phyloP scores from a whole-genome alignment of 2,329 filamentous ascomycete species.

The Hypoxylon sp. region DNA sequence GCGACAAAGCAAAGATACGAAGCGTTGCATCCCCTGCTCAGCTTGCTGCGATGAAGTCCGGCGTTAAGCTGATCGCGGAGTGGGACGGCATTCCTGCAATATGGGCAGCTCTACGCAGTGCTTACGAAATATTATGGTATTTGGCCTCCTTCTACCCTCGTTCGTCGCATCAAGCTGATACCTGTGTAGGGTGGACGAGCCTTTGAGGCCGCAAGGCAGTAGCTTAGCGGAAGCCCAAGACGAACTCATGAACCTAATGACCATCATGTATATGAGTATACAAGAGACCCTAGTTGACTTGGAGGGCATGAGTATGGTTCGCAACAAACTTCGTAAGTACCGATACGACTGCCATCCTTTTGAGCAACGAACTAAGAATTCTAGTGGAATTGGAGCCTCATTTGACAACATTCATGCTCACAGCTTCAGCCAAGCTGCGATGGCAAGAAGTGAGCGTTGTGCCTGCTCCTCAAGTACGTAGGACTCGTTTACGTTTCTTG shows the following conservation, averaged over 20 bases:
- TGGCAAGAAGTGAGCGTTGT: conserved; percentile 76
- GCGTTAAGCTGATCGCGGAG: conserved; percentile 64
- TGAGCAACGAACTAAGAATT: conserved; percentile 43
- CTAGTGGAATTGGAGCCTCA: conserved; percentile 72
- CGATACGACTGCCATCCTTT: not conserved
- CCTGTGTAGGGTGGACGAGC: conserved; percentile 60
- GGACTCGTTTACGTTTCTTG: conserved; percentile 4
- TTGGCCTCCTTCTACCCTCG: conserved; percentile 39
- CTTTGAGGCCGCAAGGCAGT: conserved; percentile 54
- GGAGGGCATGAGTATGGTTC: conserved; percentile 60
- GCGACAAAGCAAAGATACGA: conserved; percentile 59
- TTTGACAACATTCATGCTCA: conserved; percentile 78
- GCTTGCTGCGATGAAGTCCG: conserved; percentile 69
- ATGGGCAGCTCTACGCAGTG: conserved; percentile 63
- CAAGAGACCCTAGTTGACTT: conserved; percentile 68
- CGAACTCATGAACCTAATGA: conserved; percentile 72
- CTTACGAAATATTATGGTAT: conserved; percentile 68
- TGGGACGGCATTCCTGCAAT: conserved; percentile 64
- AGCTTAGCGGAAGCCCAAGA: conserved; percentile 67
- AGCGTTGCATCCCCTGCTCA: conserved; percentile 67
- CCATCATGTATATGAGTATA: conserved; percentile 71
- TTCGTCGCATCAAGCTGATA: conserved; percentile 50
- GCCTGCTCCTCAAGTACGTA: conserved; percentile 72
- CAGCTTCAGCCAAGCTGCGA: conserved; percentile 74
- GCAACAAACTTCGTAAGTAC: conserved; percentile 64